These are phyloP conservation scores for Moesziomyces sp. DNA, from an alignment of 1,284 basidiomycete genomes.

Conservation along the genomic window DNA sequence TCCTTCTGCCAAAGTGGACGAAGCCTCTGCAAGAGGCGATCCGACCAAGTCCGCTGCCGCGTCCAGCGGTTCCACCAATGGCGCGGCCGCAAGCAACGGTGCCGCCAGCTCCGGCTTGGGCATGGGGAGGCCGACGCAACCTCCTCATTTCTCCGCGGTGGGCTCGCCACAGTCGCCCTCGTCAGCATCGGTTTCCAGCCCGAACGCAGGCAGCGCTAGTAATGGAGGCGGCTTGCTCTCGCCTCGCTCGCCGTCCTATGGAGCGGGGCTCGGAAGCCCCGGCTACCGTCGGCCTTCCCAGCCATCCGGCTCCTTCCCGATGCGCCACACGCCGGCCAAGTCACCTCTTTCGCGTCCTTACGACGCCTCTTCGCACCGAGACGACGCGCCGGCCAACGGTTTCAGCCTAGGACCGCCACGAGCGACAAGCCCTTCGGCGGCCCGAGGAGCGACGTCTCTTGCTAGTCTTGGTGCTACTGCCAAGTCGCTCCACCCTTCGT, in stretches of 20 bases:
- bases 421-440: slow-evolving; percentile 32
- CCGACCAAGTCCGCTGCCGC: slow-evolving; percentile 10
- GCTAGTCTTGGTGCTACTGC: slow-evolving; percentile 25
- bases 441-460: slow-evolving; percentile 13
- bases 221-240: slow-evolving; percentile 9
- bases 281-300: slow-evolving; percentile 40
- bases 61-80: slow-evolving; percentile 9
- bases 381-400: slow-evolving; percentile 25
- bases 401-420: slow-evolving; percentile 41
- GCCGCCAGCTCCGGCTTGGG: slow-evolving; percentile 19
- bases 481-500: slow-evolving; percentile 27
- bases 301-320: slow-evolving; percentile 45
- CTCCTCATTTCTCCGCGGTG: slow-evolving; percentile 15
- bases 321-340: slow-evolving; percentile 48
- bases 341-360: slow-evolving; percentile 47
- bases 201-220: not conserved
- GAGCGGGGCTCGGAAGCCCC: slow-evolving; percentile 27
- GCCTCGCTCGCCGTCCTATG: slow-evolving; percentile 42
- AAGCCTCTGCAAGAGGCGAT: slow-evolving; percentile 2
- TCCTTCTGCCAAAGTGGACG: slow-evolving; percentile 11
- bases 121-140: slow-evolving; percentile 26
- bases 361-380: slow-evolving; percentile 20
- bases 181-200: slow-evolving; percentile 10
- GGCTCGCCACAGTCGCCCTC: slow-evolving; percentile 34
- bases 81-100: not conserved